Percentiles rank a stretch among this genome's conserved stretches.
phyloP scores from a whole-genome alignment of 768 basidiomycete species.

The Filobasidium floriforme region DNA sequence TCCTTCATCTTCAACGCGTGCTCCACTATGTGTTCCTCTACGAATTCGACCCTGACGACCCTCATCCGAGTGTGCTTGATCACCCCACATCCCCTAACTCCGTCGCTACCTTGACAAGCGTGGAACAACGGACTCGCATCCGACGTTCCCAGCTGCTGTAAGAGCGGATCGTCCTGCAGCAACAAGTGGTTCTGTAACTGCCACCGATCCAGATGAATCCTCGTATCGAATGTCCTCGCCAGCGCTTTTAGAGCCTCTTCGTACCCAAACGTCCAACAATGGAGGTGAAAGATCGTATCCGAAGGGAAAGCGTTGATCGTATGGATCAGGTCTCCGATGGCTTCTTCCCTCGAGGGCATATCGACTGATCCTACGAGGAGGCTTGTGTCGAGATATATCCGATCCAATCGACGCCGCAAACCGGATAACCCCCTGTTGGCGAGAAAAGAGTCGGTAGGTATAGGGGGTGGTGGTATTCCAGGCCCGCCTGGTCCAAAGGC shows the following conservation, averaged over 20 bases:
- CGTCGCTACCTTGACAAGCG: slow-evolving; percentile 77
- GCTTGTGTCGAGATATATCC: slow-evolving; percentile 75
- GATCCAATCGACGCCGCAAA: slow-evolving; percentile 51
- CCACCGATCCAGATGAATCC: slow-evolving; percentile 90
- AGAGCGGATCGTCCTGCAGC: slow-evolving; percentile 54
- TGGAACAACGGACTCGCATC: slow-evolving; percentile 62
- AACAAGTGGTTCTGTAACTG: slow-evolving; percentile 64
- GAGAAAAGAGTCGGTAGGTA: slow-evolving; percentile 6
- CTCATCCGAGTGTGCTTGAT: slow-evolving; percentile 47
- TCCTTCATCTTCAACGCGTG: slow-evolving; percentile 54
- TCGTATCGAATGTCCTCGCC: slow-evolving; percentile 56
- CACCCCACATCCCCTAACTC: slow-evolving; percentile 49
- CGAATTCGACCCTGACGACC: slow-evolving; percentile 79
- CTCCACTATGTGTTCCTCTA: slow-evolving; percentile 57
- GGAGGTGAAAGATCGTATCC: slow-evolving; percentile 72
- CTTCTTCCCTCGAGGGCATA: slow-evolving; percentile 54
- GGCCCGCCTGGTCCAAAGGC: not conserved
- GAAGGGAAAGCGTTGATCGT: slow-evolving; percentile 63
- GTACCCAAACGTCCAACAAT: slow-evolving; percentile 90
- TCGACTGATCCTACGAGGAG: slow-evolving; percentile 43
- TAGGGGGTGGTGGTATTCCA: not conserved
- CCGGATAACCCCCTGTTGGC: slow-evolving; percentile 4
- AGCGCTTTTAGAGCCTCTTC: slow-evolving; percentile 80
- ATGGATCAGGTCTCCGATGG: slow-evolving; percentile 59
- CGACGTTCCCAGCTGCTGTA: slow-evolving; percentile 27